Evolutionary conservation across 768 basidiomycete genomes (phyloP), one percentile per base, ranked within the genome.

Genomic region (Boletellus ananiceps): DNA sequence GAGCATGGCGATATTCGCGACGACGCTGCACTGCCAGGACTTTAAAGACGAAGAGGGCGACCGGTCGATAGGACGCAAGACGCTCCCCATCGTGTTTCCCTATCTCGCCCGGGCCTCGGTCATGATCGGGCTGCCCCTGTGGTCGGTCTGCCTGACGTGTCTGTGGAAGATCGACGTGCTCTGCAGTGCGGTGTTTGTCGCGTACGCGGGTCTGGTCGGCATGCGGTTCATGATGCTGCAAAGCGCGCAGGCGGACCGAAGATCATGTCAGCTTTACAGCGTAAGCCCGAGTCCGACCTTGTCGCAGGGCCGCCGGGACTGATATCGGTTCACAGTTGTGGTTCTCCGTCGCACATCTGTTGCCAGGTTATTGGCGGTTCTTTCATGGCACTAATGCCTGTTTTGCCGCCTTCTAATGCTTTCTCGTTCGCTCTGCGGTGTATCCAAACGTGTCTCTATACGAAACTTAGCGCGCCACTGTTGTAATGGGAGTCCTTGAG

Each of bases 11-110:
- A 54, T 74, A n/a, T 69, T 71, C 31, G 45, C 64, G 2, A 72
- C 70, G 9, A 74, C 72, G 1, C 61, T 71, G 11, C 58, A 65
- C 25, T 61, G 61, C 31, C 63, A 69, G 41, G 69, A 70, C 40
- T 71, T 69, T 48, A 65, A 72, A 41, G 78, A 79, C 41, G 58
- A 69, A 32, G 68, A 71, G 15, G 77, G 77, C 8, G 78, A 78
- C 44, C 52, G 57, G 1, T 49, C 62, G 12, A 61, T 66, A 11
- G 73, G 73, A 4, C 62, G 77, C 23, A 53, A 60, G 8, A 79
- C 77, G 0, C 50, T 78, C 1, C 77, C 78, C 3, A 74, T 78
- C 49, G 67, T 67, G 12, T 65, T 70, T 15, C 77, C 78, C 15
- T 57, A 41, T 11, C 53, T 61, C 14, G 62, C 64, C 7, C 61